Evolutionary conservation across 805 yeast genomes (phyloP).

Genomic region (Ascoidea rubescens): DNA sequence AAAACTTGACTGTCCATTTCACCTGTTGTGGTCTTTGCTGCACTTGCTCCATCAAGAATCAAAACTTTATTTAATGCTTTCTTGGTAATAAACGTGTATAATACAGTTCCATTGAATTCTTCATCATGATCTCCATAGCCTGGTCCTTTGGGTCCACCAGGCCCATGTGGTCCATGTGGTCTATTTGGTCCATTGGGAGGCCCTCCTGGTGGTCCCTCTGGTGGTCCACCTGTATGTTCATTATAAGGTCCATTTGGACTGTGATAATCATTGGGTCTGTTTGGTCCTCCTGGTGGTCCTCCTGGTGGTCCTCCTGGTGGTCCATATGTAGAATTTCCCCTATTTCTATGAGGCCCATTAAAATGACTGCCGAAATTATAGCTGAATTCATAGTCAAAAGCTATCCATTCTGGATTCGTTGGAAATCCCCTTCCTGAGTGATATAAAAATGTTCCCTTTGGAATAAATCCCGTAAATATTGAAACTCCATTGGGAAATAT

Average conservation of each 20-base stretch:
- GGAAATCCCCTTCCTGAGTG: constrained; percentile 37
- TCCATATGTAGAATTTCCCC: neutral
- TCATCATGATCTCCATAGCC: neutral
- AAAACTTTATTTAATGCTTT: constrained; percentile 35
- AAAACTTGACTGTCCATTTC: constrained; percentile 47
- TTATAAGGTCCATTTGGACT: neutral
- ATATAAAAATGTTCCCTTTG: constrained; percentile 42
- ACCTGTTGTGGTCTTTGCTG: constrained; percentile 42
- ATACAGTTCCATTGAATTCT: constrained; percentile 10
- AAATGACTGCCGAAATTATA: constrained; percentile 28
- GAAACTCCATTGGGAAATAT: constrained; percentile 43
- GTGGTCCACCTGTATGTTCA: neutral
- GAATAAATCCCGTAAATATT: constrained; percentile 45
- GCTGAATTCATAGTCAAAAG: constrained; percentile 50
- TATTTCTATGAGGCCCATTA: neutral
- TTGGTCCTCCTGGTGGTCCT: constrained; percentile 9
- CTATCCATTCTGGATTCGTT: constrained; percentile 42
- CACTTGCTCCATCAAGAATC: constrained; percentile 54
- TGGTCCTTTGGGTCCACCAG: neutral
- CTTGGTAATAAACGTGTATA: constrained; percentile 33
- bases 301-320: constrained; percentile 7
- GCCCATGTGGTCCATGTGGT: neutral
- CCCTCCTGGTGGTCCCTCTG: neutral
- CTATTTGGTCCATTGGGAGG: neutral
- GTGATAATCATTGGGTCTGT: constrained; percentile 3